A percentile compares a stretch with the other conserved stretches of the same genome.
Conservation (phyloP, 768 basidiomycete genomes). For the Mycena galopus region DNA sequence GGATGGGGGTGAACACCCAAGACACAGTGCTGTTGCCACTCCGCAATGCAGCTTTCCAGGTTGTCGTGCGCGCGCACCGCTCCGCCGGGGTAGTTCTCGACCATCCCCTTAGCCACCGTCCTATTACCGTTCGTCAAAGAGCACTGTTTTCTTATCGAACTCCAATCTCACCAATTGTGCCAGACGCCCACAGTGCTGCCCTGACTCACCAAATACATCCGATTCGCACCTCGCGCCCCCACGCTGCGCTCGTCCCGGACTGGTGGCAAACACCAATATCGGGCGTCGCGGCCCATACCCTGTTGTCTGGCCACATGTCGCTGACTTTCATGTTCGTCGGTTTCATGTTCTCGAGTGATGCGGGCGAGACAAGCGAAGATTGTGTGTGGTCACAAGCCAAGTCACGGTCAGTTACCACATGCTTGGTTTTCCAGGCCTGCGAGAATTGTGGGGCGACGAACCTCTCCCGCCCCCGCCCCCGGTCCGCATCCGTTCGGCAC, state of each 20-base stretch:
- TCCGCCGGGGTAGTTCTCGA: neutral
- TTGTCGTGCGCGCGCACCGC: neutral
- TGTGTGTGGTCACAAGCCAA: too few relatives aligned
- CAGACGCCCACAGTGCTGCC: neutral
- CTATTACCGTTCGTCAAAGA: neutral
- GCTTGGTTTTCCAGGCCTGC: too few relatives aligned
- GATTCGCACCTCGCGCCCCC: neutral
- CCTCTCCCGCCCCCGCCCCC: too few relatives aligned
- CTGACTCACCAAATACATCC: neutral
- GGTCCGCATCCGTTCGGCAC: too few relatives aligned
- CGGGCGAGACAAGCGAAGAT: too few relatives aligned
- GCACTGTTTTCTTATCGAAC: too few relatives aligned
- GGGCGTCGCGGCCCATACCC: neutral
- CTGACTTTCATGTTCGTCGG: neutral
- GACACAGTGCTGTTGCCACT: constrained; percentile 14
- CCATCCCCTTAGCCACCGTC: neutral
- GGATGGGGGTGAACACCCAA: constrained; percentile 7
- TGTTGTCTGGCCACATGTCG: neutral
- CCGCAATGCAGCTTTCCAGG: neutral
- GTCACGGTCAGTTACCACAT: too few relatives aligned
- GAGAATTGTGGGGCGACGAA: too few relatives aligned
- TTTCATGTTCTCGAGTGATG: neutral
- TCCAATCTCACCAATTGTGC: neutral
- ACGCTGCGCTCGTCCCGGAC: neutral
- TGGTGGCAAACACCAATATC: neutral